Percentiles rank a stretch among this genome's conserved stretches.
Conservation (phyloP, 2,329 filamentous ascomycete species). For the Colletotrichum gigasporum region DNA sequence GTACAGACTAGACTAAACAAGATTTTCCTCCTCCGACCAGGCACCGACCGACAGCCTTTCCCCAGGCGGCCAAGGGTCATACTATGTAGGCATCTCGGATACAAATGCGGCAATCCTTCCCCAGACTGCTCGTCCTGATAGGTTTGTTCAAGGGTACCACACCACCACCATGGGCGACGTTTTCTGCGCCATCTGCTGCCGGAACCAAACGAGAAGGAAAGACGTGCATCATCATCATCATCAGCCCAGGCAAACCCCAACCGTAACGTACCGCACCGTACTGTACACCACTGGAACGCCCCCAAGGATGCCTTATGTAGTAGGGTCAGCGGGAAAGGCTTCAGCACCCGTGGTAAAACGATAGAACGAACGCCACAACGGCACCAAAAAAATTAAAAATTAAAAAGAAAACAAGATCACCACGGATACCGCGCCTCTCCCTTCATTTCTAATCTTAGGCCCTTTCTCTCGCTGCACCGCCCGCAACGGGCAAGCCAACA, state of each 20-base stretch:
- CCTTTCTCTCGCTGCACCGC: background rate
- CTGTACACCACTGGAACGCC: no score
- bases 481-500: no score
- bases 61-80: no score
- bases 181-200: background rate
- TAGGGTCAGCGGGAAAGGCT: slow-evolving; percentile 10
- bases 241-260: no score
- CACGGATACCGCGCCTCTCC: background rate
- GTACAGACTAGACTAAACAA: background rate
- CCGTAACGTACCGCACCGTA: no score
- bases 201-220: background rate
- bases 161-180: background rate
- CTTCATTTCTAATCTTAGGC: background rate
- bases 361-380: background rate
- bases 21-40: background rate
- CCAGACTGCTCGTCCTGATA: background rate
- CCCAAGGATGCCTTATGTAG: no score
- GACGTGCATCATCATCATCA: background rate
- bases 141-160: background rate
- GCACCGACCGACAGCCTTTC: no score
- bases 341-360: background rate
- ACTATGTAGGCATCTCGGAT: background rate
- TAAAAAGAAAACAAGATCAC: background rate
- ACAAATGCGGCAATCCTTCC: background rate
- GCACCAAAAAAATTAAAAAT: background rate